Percentiles rank a stretch among this genome's conserved stretches.
These are phyloP conservation scores for Cymbopogon citratus DNA, from an alignment of 176 grass and related monocot species.

Conservation along the genomic window DNA sequence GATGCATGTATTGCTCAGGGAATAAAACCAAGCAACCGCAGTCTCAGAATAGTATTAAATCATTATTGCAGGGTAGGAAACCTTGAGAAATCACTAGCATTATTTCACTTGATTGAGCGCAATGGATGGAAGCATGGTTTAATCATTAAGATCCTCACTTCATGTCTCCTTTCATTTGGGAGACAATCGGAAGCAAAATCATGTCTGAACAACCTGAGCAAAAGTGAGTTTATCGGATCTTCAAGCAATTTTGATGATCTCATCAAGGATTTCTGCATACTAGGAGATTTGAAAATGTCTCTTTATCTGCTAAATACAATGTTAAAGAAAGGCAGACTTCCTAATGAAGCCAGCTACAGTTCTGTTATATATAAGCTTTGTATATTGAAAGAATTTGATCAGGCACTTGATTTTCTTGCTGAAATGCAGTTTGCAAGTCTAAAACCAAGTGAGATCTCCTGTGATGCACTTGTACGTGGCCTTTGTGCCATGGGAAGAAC, in stretches of 20 bases:
- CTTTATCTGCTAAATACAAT: slow-evolving; percentile 68
- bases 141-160: slow-evolving; percentile 42
- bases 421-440: slow-evolving; percentile 68
- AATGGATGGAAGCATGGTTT: slow-evolving; percentile 68
- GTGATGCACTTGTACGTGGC: slow-evolving; percentile 51
- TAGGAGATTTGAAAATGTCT: slow-evolving; percentile 50
- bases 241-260: slow-evolving; percentile 41
- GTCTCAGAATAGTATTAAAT: slow-evolving; percentile 73
- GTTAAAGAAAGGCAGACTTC: slow-evolving; percentile 61
- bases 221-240: slow-evolving; percentile 31
- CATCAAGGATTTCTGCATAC: slow-evolving; percentile 60
- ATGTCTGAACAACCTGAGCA: slow-evolving; percentile 39
- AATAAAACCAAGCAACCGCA: slow-evolving; percentile 67
- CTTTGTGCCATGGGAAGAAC: slow-evolving; percentile 64
- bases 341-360: slow-evolving; percentile 61
- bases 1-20: slow-evolving; percentile 59
- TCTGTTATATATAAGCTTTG: slow-evolving; percentile 48
- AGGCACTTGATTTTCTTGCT: slow-evolving; percentile 55
- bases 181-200: slow-evolving; percentile 58
- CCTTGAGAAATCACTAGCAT: slow-evolving; percentile 62
- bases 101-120: slow-evolving; percentile 52
- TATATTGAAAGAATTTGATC: slow-evolving; percentile 50
- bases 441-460: slow-evolving; percentile 43
- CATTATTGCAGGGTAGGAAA: slow-evolving; percentile 54
- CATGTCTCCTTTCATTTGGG: slow-evolving; percentile 53